phyloP scores from a whole-genome alignment of 2,329 filamentous ascomycete genomes.

The Hypoxylon sp. region DNA sequence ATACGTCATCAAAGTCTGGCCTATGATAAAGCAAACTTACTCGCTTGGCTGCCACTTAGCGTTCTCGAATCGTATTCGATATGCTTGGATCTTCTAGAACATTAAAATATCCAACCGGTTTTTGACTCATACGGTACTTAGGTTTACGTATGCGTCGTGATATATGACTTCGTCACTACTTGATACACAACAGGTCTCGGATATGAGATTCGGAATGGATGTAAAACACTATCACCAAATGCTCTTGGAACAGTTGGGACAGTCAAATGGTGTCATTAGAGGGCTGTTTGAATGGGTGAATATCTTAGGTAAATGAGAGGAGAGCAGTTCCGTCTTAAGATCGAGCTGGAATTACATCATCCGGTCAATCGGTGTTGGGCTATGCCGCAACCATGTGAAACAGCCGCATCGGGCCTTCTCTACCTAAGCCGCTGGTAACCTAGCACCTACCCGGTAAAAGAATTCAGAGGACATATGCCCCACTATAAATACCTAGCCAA shows the following conservation, averaged over 20 bases:
- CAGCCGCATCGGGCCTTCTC: not conserved
- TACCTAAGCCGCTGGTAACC: constrained; percentile 36
- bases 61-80: not conserved
- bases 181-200: not conserved
- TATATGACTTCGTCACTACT: constrained; percentile 4
- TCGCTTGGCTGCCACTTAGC: constrained; percentile 22
- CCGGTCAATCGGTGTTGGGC: not conserved
- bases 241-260: no score
- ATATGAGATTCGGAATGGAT: not conserved
- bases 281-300: no score
- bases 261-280: no score
- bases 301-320: not conserved
- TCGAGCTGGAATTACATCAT: not conserved
- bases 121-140: constrained; percentile 26
- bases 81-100: constrained; percentile 12
- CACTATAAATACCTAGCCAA: not conserved
- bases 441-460: constrained; percentile 30
- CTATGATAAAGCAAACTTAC: constrained; percentile 27
- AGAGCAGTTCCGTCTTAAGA: not conserved
- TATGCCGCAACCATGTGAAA: not conserved
- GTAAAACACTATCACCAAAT: not conserved
- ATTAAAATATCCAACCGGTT: constrained; percentile 5
- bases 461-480: constrained; percentile 15
- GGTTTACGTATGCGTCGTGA: not conserved
- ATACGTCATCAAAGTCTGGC: constrained; percentile 39